Evolutionary conservation across 148 eudicot species (phyloP).

Genomic region (Amaranthus palmeri): DNA sequence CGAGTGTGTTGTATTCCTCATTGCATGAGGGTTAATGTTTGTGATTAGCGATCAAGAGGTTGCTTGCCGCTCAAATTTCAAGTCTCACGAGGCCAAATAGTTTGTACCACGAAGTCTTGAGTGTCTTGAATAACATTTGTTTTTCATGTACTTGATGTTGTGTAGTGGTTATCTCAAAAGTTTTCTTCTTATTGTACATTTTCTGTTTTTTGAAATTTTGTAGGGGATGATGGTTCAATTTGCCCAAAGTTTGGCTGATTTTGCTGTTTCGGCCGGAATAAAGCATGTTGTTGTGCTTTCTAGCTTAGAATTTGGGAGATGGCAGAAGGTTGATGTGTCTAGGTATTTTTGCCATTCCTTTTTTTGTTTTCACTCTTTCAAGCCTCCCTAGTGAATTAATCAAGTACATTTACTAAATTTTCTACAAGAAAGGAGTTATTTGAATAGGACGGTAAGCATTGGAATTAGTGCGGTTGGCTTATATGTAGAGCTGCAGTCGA

Average conservation of each 20-base stretch:
- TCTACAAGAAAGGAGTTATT: too few species aligned
- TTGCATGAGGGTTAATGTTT: neutral
- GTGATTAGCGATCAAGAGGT: neutral
- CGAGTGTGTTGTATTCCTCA: neutral
- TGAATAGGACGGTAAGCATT: too few species aligned
- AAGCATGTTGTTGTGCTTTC: conserved; percentile 87
- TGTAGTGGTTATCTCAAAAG: neutral
- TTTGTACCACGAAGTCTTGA: neutral
- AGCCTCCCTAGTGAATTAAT: too few species aligned
- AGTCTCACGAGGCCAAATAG: neutral
- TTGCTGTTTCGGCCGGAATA: conserved; percentile 77
- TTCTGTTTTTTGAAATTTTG: conserved; percentile 4
- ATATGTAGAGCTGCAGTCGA: too few species aligned
- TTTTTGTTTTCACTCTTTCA: neutral
- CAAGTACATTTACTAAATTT: too few species aligned
- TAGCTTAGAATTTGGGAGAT: conserved; percentile 87
- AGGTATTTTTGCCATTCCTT: conserved; percentile 40
- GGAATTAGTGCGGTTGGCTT: too few species aligned
- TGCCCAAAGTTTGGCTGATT: conserved; percentile 81
- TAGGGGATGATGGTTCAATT: conserved; percentile 87
- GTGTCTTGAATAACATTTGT: neutral
- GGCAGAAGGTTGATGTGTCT: conserved; percentile 83
- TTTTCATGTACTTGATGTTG: neutral
- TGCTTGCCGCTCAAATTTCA: neutral
- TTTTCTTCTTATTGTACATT: neutral